These are phyloP conservation scores for Apodospora peruviana DNA, from an alignment of 495 filamentous ascomycete species.

Conservation along the genomic window DNA sequence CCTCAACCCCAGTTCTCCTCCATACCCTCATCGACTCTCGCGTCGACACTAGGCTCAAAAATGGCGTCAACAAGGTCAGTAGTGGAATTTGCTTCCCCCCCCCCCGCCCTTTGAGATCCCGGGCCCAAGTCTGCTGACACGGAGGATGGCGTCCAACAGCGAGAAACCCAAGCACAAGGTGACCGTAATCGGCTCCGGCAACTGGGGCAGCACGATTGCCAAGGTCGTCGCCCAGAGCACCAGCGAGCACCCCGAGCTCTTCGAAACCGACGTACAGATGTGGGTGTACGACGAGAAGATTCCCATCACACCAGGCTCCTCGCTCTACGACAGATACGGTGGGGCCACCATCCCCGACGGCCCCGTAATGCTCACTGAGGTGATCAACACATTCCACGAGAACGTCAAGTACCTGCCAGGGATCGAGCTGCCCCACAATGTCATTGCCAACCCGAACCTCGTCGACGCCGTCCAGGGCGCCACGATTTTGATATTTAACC, in stretches of 20 bases:
- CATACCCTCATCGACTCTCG: too few species aligned
- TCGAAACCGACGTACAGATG: conserved; percentile 90
- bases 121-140: too few species aligned
- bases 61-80: too few species aligned
- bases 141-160: too few species aligned
- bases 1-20: too few species aligned
- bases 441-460: conserved; percentile 86
- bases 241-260: conserved; percentile 65
- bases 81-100: too few species aligned
- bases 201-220: conserved; percentile 96
- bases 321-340: conserved; percentile 58
- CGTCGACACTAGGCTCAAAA: too few species aligned
- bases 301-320: conserved; percentile 58
- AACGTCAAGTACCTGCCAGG: conserved; percentile 95
- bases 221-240: conserved; percentile 97
- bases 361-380: conserved; percentile 75
- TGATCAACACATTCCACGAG: conserved; percentile 92
- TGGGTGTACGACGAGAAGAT: conserved; percentile 93
- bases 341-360: conserved; percentile 38
- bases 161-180: conserved; percentile 89
- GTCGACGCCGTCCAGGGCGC: conserved; percentile 74
- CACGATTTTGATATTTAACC: conserved; percentile 90
- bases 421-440: conserved; percentile 75
- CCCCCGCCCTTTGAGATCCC: too few species aligned
- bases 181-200: conserved; percentile 89